Base-by-base conservation (phyloP, 2,329 filamentous ascomycete species). In the Hysterium pulicare region DNA sequence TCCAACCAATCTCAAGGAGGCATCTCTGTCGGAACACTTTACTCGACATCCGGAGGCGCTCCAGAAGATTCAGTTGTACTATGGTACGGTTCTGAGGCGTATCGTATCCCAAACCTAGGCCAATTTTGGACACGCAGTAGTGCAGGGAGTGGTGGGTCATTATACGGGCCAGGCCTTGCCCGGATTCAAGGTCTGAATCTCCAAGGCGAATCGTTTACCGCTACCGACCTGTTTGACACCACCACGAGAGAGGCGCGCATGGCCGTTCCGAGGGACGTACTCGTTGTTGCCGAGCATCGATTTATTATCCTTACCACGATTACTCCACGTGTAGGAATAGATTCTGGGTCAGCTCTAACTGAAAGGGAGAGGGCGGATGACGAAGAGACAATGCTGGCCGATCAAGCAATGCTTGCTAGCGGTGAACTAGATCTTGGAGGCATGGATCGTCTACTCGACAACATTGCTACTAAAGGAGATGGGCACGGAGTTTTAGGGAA, bases 351-450 rank as follows among this genome's bases (percentile, higher is more conserved):
- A 11, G 44, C 52, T 10, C 60, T 61, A 5, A 20, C 16, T 19
- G 51, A 62, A 10, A 55, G 50, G 31, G 59, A 61, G n/a, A 46
- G 53, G 7, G 49, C 47, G 2, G 60, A 62, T 42, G 57, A 61
- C n/a, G 54, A 63, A 21, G 53, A 57, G 17, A 52, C 47, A 11
- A 54, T 51, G 30, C 49, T 47, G 24, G 50, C 54, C n/a, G 72
- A 76, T 42, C 69, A 71, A 51, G 59, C 63, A 1, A 59, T 75
- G 42, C 63, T 75, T 7, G 61, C 67, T 32, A 59, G 61, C 9
- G 70, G 71, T 16, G 69, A 71, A 44, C 66, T 75, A 7, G 72
- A 74, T 46, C 53, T 76, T 13, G 70, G 69, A 23, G 72, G 72
- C 7, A 70, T 76, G 64, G 69, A 74, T 42, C 61, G 71, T 37